Percentiles rank a stretch among this genome's conserved stretches.
These are phyloP conservation scores for Cenococcum geophilum DNA, from an alignment of 495 filamentous ascomycete species.

Conservation along the genomic window DNA sequence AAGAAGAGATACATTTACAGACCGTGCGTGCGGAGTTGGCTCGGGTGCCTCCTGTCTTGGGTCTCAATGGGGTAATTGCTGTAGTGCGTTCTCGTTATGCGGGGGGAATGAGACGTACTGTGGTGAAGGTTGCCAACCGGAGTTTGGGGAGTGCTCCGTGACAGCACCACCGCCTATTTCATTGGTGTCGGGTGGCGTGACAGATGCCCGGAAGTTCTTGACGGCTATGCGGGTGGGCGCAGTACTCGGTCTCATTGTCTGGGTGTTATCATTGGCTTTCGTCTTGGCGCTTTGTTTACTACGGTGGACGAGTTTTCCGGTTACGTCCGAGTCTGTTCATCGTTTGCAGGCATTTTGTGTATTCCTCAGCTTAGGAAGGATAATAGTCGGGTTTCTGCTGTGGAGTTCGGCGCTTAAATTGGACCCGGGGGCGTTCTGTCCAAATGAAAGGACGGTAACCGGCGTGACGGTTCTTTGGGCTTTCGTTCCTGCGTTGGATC, in stretches of 20 bases:
- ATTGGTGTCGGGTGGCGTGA: background rate
- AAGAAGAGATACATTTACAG: background rate
- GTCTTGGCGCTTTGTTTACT: too few species aligned
- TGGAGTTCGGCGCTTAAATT: too few species aligned
- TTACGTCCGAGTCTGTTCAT: too few species aligned
- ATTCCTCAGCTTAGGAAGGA: too few species aligned
- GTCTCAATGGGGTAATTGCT: slow-evolving; percentile 1
- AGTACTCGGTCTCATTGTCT: background rate
- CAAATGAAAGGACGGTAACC: too few species aligned
- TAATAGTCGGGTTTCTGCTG: too few species aligned
- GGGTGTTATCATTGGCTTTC: background rate
- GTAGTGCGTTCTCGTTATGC: slow-evolving; percentile 2
- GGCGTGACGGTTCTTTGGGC: too few species aligned
- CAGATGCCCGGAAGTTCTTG: background rate
- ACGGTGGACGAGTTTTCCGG: too few species aligned
- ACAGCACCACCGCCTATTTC: background rate
- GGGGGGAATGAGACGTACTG: background rate
- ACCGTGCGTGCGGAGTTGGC: background rate
- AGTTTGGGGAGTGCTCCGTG: background rate
- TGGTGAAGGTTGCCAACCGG: background rate
- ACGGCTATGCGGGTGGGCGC: background rate
- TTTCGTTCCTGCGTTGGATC: too few species aligned
- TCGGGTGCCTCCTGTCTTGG: background rate
- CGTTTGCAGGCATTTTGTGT: too few species aligned
- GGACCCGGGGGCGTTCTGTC: too few species aligned